These are phyloP conservation scores for Lipomyces anomalus DNA, from an alignment of 805 yeast genomes.

Conservation along the genomic window DNA sequence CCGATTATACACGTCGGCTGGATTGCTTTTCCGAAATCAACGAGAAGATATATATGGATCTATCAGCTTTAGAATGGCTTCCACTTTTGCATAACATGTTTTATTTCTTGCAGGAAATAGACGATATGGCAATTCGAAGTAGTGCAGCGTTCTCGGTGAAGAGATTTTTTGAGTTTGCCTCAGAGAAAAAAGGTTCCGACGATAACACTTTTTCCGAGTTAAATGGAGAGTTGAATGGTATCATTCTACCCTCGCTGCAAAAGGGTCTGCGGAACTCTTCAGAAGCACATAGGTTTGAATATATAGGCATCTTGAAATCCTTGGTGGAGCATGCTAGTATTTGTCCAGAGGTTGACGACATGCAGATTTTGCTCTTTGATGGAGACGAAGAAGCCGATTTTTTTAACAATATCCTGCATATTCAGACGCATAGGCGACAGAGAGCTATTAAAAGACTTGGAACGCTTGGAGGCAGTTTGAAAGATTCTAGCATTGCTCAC, in stretches of 20 bases:
- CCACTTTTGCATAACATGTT: constrained; percentile 66
- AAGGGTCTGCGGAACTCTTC: constrained; percentile 56
- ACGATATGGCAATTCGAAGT: constrained; percentile 51
- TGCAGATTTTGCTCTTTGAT: constrained; percentile 55
- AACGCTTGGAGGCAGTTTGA: constrained; percentile 42
- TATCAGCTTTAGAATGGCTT: constrained; percentile 61
- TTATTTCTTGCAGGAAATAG: constrained; percentile 65
- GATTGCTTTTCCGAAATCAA: constrained; percentile 60
- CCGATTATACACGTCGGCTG: constrained; percentile 73
- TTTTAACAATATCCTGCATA: constrained; percentile 69
- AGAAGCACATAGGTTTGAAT: constrained; percentile 68
- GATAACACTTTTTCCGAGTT: constrained; percentile 21
- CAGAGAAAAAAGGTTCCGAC: constrained; percentile 13
- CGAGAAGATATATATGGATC: constrained; percentile 43
- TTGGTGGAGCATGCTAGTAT: constrained; percentile 44
- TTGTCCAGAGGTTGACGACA: constrained; percentile 51
- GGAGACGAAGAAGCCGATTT: constrained; percentile 82
- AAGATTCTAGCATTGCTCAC: constrained; percentile 61
- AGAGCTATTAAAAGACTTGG: constrained; percentile 68
- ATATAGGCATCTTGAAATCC: constrained; percentile 58
- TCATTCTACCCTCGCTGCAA: constrained; percentile 60
- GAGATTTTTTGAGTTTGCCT: constrained; percentile 27
- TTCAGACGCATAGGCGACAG: constrained; percentile 80
- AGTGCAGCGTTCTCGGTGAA: neutral
- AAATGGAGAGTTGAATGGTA: constrained; percentile 39